Conservation (phyloP, 2,329 filamentous ascomycete genomes). For the Sphaerulina musiva region DNA sequence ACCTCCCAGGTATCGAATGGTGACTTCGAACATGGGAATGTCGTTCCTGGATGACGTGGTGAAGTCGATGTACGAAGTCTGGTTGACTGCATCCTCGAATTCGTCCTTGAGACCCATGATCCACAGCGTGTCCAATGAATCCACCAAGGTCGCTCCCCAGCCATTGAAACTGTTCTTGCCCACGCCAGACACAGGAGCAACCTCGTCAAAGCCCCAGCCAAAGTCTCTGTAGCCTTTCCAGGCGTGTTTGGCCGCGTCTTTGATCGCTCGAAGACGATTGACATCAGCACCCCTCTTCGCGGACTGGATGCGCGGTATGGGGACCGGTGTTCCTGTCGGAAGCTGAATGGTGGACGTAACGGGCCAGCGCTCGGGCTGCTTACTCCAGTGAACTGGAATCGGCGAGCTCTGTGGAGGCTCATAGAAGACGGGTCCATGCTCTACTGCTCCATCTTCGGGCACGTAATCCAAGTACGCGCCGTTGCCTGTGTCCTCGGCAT, state of each 20-base stretch:
- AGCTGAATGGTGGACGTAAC: conserved; percentile 68
- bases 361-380: conserved; percentile 62
- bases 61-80: conserved; percentile 72
- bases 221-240: conserved; percentile 76
- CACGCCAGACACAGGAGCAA: conserved; percentile 62
- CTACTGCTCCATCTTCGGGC: not conserved
- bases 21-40: conserved; percentile 89
- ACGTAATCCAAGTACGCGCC: conserved; percentile 1
- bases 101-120: conserved; percentile 75
- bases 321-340: conserved; percentile 62
- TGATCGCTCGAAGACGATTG: conserved; percentile 60
- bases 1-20: conserved; percentile 84
- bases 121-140: conserved; percentile 76
- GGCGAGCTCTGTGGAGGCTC: conserved; percentile 4
- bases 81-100: conserved; percentile 69
- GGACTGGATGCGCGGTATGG: conserved; percentile 71
- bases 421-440: conserved; percentile 4
- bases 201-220: conserved; percentile 82
- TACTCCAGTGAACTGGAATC: conserved; percentile 58
- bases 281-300: conserved; percentile 57
- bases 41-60: conserved; percentile 59
- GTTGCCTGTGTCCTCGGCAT: conserved; percentile 5
- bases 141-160: conserved; percentile 83
- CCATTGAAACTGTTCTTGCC: conserved; percentile 79
- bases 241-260: conserved; percentile 65